These are phyloP conservation scores for Epichloe gansuensis DNA, from an alignment of 2,329 filamentous ascomycete genomes.

Conservation along the genomic window DNA sequence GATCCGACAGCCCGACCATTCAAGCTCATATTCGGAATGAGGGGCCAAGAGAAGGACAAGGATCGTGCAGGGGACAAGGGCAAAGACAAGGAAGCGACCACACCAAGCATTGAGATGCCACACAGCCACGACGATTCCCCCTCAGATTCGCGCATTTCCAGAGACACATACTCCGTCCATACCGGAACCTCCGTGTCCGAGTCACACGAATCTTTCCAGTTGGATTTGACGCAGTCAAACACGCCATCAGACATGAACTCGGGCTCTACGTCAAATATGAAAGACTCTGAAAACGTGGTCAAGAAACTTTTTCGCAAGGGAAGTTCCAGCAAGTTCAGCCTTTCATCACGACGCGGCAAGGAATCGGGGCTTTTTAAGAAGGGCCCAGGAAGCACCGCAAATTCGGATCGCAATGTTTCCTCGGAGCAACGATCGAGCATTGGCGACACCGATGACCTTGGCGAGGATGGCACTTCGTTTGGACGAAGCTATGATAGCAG, in stretches of 20 bases:
- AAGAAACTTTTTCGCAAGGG: constrained; percentile 52
- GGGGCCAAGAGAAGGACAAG: constrained; percentile 24
- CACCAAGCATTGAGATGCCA: constrained; percentile 26
- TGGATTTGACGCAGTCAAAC: constrained; percentile 44
- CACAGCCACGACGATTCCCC: constrained; percentile 34
- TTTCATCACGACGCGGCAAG: constrained; percentile 43
- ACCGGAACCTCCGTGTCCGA: constrained; percentile 47
- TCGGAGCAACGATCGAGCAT: constrained; percentile 43
- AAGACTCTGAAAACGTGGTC: constrained; percentile 44
- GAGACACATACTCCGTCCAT: constrained; percentile 43
- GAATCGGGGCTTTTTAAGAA: constrained; percentile 46
- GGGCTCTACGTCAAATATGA: constrained; percentile 25
- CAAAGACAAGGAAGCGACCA: constrained; percentile 24
- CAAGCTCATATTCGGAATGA: constrained; percentile 50
- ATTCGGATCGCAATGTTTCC: constrained; percentile 44
- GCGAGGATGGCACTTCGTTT: constrained; percentile 29
- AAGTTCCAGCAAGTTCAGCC: constrained; percentile 52
- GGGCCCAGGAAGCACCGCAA: constrained; percentile 40
- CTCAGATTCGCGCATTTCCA: constrained; percentile 39
- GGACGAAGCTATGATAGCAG: constrained; percentile 46
- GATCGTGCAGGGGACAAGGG: constrained; percentile 23
- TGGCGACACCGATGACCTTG: constrained; percentile 40
- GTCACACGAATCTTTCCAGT: constrained; percentile 43
- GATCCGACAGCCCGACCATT: constrained; percentile 89
- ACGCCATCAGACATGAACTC: constrained; percentile 40